A percentile compares a stretch with the other conserved stretches of the same genome.
These are phyloP conservation scores for Santalum album DNA, from an alignment of 164 flowering plant genomes.

Conservation along the genomic window DNA sequence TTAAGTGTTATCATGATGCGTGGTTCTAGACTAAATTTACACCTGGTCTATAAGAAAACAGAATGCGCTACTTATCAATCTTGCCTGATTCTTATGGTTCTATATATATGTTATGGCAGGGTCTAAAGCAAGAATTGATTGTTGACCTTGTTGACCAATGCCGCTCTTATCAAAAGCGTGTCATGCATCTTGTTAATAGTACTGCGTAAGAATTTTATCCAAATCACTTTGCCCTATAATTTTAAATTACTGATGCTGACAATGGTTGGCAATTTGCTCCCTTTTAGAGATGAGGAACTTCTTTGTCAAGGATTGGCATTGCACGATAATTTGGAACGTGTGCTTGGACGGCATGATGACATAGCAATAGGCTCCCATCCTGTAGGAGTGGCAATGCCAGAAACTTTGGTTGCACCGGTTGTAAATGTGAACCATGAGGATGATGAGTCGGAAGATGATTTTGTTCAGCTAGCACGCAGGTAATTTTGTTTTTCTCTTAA, in stretches of 20 bases:
- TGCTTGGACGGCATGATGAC: conserved; percentile 66
- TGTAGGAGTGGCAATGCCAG: conserved; percentile 15
- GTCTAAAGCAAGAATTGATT: conserved; percentile 70
- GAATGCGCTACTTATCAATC: neutral
- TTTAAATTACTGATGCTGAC: conserved; percentile 5
- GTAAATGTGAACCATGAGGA: conserved; percentile 78
- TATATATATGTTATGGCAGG: conserved; percentile 38
- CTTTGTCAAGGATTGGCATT: conserved; percentile 72
- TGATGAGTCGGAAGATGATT: conserved; percentile 89
- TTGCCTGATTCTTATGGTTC: conserved; percentile 5
- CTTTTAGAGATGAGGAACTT: conserved; percentile 78
- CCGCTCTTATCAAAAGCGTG: conserved; percentile 77
- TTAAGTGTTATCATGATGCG: too few relatives aligned
- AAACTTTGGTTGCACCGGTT: conserved; percentile 42
- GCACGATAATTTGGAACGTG: conserved; percentile 86
- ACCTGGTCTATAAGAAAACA: too few relatives aligned
- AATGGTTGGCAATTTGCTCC: conserved; percentile 7
- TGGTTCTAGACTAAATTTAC: too few relatives aligned
- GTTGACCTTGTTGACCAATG: conserved; percentile 96
- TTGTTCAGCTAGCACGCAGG: conserved; percentile 81
- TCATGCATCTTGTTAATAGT: conserved; percentile 70
- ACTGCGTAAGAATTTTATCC: conserved; percentile 59
- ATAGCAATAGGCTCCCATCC: conserved; percentile 46
- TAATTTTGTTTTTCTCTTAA: conserved; percentile 10
- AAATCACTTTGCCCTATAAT: neutral